Percentiles rank a stretch among this genome's conserved stretches.
phyloP scores from a whole-genome alignment of 176 grass and related monocot species.

The Carex cristatella region DNA sequence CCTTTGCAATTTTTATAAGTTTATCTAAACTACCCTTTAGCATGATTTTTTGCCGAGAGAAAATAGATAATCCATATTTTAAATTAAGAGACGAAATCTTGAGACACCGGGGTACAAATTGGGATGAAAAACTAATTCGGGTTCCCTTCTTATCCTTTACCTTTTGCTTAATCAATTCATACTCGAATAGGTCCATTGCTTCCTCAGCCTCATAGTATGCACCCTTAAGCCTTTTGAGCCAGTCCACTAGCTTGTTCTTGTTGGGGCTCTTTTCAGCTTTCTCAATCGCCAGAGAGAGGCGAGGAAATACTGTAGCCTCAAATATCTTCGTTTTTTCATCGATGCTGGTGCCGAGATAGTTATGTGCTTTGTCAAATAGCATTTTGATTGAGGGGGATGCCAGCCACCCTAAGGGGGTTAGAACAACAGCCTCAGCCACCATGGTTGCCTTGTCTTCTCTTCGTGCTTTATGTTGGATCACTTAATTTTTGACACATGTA shows the following conservation, averaged over 20 bases:
- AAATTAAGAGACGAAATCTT: too few relatives aligned
- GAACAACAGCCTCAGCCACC: too few relatives aligned
- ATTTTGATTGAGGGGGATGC: background rate
- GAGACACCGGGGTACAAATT: background rate
- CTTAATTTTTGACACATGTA: too few relatives aligned
- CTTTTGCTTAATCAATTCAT: background rate
- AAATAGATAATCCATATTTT: background rate
- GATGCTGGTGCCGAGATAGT: background rate
- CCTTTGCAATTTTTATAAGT: too few relatives aligned
- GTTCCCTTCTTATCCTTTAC: background rate
- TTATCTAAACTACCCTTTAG: background rate
- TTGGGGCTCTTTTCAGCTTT: background rate
- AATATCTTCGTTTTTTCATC: background rate
- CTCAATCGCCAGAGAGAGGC: background rate
- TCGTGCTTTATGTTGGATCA: too few relatives aligned
- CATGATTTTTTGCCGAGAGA: background rate
- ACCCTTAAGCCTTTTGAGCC: background rate
- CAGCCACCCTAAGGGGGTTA: too few relatives aligned
- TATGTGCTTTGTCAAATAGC: background rate
- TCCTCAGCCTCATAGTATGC: background rate
- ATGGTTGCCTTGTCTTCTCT: too few relatives aligned
- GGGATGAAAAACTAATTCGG: background rate
- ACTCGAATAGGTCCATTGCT: background rate
- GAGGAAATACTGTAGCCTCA: background rate
- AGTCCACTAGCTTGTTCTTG: background rate